Evolutionary conservation across 2,329 filamentous ascomycete genomes (phyloP), one percentile per base, ranked within the genome.

Genomic region (Teratosphaeriaceae sp.): DNA sequence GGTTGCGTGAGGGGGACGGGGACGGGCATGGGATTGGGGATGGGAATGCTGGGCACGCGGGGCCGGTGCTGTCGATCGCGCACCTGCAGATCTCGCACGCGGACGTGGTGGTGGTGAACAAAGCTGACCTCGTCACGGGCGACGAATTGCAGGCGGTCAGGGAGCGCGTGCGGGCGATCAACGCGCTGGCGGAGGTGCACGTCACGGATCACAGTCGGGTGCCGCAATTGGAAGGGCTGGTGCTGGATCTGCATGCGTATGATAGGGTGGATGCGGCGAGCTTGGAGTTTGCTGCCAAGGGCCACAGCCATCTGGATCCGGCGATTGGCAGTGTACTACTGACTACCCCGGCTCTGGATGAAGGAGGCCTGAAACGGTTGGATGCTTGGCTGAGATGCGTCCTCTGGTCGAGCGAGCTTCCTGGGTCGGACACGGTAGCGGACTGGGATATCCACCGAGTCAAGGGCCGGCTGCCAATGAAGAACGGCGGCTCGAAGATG

Each of bases 71-170:
- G 65, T 96, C 90, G 0, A 95, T 87, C 2, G 92, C 92, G 0
- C 92, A 98, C 64, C 76, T 97, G 37, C 92, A 98, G 59, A 94
- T 98, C 47, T 96, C 88, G 1, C 90, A 98, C 58, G 92, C 92
- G 5, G 92, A 98, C 65, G 88, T 97, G 7, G 78, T 98, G 34
- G 79, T 98, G 29, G 79, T 98, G 54, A 98, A 98, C 69, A 98
- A 98, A 65, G 75, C 82, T 3, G 92, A 98, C 60, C 72, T 96
- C 3, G 88, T 97, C 3, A 78, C 75, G 5, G 62, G 75, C 1
- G 68, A 76, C 5, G 80, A 95, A 55, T 74, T 97, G 1, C 66
- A 78, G n/a, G 65, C 61, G 0, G 85, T 96, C 6, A 75, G 74
- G 49, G 72, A 77, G 13, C 78, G 92, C 35, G 81, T 97, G 41